Evolutionary conservation across 139 green algal genomes (phyloP).

Genomic region (Chlorella vulgaris): DNA sequence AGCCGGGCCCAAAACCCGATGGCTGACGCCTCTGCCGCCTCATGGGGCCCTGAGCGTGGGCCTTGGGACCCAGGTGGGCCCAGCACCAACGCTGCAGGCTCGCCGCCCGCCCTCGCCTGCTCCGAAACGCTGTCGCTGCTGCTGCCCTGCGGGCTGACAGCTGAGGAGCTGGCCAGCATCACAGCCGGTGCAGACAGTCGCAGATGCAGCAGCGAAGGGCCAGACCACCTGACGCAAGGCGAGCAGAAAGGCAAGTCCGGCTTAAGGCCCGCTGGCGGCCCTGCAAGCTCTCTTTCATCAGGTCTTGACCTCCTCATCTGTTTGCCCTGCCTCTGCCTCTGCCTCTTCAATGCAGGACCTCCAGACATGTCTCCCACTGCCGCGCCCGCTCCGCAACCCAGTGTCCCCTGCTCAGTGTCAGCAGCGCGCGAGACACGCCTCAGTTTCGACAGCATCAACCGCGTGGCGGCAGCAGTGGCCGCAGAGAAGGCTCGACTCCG

Average conservation of each 20-base stretch:
- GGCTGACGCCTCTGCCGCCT: background rate
- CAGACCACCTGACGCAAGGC: background rate
- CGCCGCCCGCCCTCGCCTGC: background rate
- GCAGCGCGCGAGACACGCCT: too few species aligned
- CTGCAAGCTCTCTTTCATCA: too few species aligned
- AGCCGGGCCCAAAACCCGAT: background rate
- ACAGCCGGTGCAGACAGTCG: background rate
- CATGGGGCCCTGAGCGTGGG: background rate
- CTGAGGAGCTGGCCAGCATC: constrained; percentile 4
- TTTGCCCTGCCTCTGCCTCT: background rate
- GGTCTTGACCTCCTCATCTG: too few species aligned
- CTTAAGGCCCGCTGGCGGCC: background rate
- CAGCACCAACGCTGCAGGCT: background rate
- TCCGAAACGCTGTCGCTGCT: background rate
- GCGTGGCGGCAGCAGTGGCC: constrained; percentile 7
- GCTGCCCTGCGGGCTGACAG: constrained; percentile 18
- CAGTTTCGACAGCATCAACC: background rate
- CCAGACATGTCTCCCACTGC: too few species aligned
- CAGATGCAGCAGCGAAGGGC: background rate
- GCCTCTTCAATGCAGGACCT: background rate
- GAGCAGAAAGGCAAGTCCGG: background rate
- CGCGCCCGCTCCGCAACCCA: too few species aligned
- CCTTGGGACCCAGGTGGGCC: background rate
- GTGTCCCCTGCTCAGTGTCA: too few species aligned
- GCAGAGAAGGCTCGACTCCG: background rate